Evolutionary conservation across 495 filamentous ascomycete species (phyloP).

Genomic region (Hypomontagnella monticulosa): DNA sequence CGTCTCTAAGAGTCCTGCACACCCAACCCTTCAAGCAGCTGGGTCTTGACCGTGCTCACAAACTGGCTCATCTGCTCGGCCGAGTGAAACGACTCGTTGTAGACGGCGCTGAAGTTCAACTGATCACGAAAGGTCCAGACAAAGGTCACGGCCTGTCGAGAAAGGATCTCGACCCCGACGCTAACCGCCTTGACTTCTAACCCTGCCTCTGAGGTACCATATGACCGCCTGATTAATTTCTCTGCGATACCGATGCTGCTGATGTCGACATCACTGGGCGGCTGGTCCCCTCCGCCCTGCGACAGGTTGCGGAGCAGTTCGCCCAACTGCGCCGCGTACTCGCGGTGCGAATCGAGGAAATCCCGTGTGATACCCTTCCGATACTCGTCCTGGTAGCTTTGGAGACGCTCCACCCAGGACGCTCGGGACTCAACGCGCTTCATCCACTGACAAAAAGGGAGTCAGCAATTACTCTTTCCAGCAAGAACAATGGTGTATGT

Average conservation of each 20-base stretch:
- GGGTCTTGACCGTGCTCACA: slow-evolving; percentile 13
- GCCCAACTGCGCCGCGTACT: no score
- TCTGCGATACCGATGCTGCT: slow-evolving; percentile 45
- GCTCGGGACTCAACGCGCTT: no score
- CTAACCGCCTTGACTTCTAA: slow-evolving; percentile 25
- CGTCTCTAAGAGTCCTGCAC: background rate
- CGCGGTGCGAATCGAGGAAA: no score
- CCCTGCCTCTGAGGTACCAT: slow-evolving; percentile 34
- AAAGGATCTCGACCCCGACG: slow-evolving; percentile 45
- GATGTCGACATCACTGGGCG: slow-evolving; percentile 49
- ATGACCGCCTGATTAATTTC: slow-evolving; percentile 39
- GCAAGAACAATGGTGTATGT: no score
- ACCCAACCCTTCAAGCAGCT: slow-evolving; percentile 18
- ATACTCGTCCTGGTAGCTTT: no score
- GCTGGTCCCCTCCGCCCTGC: slow-evolving; percentile 19
- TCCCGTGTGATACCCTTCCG: no score
- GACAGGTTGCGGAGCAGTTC: no score
- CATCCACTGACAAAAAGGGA: no score
- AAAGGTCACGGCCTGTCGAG: slow-evolving; percentile 42
- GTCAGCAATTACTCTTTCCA: no score
- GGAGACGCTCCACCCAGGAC: no score
- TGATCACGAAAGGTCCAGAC: slow-evolving; percentile 48
- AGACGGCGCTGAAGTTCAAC: slow-evolving; percentile 45
- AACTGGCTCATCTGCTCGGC: slow-evolving; percentile 19
- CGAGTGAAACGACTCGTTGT: slow-evolving; percentile 47